Conservation (phyloP, 495 filamentous ascomycete genomes). For the Rostrohypoxylon terebratum region DNA sequence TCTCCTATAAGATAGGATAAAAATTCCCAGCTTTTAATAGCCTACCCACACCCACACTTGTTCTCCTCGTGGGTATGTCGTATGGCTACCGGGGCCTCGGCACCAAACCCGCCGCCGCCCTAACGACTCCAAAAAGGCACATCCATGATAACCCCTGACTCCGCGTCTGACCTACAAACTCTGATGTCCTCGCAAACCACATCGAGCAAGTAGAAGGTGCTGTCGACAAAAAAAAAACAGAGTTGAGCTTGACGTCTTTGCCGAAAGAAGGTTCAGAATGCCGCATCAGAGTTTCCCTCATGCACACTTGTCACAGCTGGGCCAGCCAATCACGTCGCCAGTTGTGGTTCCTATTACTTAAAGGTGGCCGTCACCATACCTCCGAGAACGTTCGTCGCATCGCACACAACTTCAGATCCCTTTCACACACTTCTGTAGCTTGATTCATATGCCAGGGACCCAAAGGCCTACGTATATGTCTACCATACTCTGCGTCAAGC, state of each 20-base stretch:
- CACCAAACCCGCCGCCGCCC: slow-evolving; percentile 10
- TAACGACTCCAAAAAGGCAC: slow-evolving; percentile 19
- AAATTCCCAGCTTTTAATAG: slow-evolving; percentile 5
- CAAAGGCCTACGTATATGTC: background rate
- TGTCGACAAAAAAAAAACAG: background rate
- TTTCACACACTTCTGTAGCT: slow-evolving; percentile 4
- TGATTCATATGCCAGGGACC: background rate
- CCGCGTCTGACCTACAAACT: slow-evolving; percentile 19
- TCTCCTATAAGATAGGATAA: slow-evolving; percentile 8
- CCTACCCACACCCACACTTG: slow-evolving; percentile 30
- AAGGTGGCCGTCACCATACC: slow-evolving; percentile 23
- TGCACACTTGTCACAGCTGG: slow-evolving; percentile 7
- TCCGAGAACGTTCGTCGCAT: slow-evolving; percentile 22
- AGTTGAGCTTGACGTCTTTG: slow-evolving; percentile 1
- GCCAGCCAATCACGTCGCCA: slow-evolving; percentile 25
- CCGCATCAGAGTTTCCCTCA: slow-evolving; percentile 15
- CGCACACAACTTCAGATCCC: slow-evolving; percentile 1
- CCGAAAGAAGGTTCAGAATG: slow-evolving; percentile 17
- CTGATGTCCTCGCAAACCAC: slow-evolving; percentile 11
- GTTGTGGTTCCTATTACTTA: slow-evolving; percentile 43
- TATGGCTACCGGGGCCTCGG: slow-evolving; percentile 22
- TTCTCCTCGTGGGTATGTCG: slow-evolving; percentile 17
- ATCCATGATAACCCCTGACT: background rate
- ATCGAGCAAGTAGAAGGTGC: background rate
- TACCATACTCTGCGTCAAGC: background rate